Base-by-base conservation (phyloP, 768 basidiomycete genomes). In the Hericium rajendrae region DNA sequence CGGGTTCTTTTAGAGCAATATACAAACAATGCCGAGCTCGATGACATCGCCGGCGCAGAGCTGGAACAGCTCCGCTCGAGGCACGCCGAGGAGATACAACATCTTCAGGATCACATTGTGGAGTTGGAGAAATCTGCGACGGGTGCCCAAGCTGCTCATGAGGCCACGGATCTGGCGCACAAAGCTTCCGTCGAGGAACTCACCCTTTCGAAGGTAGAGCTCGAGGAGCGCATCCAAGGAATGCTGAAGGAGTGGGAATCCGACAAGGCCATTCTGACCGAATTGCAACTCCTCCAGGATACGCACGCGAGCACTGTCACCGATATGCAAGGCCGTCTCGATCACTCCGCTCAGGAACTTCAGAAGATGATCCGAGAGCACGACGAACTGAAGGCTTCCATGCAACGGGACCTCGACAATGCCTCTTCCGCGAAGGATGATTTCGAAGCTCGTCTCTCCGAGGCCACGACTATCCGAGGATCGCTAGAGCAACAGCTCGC, bases 131-230 rank as follows among this genome's bases (percentile, higher is more conserved):
- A 55, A 10, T 61, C 65, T 52, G 48, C 67, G 24, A 55, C 62
- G 48, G 58, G 62, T 24, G 57, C 58, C 24, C 58, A 54, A 2
- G 53, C 56, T 51, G 55, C 62, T 9, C 51, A 55, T 51, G 60
- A 53, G 9, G 46, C 28, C 18, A 64, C 74, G 43, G 70, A 80
- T 22, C 70, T 76, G 24, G 64, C 67, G 28, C 69, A 70, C 24
- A 67, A 70, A 1, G 56, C 28, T n/a, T 57, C 62, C n/a, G 59
- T 65, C 15, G 59, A 57, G 11, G 62, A 63, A 24, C 18, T 62
- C 18, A 54, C 62, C 15, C 22, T 32, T 12, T 11, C 54, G 9
- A 60, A 61, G 6, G 52, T 37, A 6, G 56, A 57, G n/a, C 62
- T 62, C 28, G 57, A 62, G 46, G 57, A 32, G 22, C 59, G 51